Evolutionary conservation across 2,329 filamentous ascomycete species (phyloP), one percentile per base, ranked within the genome.

Genomic region (Eutypa lata): DNA sequence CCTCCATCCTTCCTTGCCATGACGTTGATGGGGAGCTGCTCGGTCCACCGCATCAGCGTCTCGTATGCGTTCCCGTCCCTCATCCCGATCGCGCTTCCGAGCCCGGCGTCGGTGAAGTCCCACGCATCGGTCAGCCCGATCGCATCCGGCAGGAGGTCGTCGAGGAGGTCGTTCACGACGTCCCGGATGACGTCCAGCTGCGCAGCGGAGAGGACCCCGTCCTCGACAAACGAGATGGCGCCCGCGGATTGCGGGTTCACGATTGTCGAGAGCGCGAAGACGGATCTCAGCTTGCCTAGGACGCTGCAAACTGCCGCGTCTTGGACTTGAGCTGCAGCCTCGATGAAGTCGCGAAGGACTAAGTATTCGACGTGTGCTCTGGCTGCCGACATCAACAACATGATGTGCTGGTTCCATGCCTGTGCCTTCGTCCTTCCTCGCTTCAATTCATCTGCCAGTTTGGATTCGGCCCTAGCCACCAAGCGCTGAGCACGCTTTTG

Each of bases 341-440:
- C 19, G 24, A 60, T 56, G 44, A 65, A 64, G 2, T 56, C 51
- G 3, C 49, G 26, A 8, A 70, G 53, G 18, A 64, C 57, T n/a
- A 61, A 54, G 46, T 62, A 60, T 26, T 69, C 66, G 6, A 60
- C 64, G 48, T 68, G 63, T 8, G 47, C n/a, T 57, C 61, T 8
- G 57, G 61, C 62, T 1, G 62, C 60, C 3, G 54, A 56, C 31
- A 67, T 64, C 35, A 64, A 55, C 35, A 56, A 38, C 57, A 67
- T 59, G 59, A 66, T 63, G 38, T 67, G 53, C 33, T 62, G 54
- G 42, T 64, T 66, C 62, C 63, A 67, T 1, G 61, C 62, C 19
- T 65, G 52, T 3, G 49, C 51, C 16, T 55, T 57, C 1, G 38
- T 47, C 1, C 48, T 47, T 7, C 58, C 49, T 0, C 42, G 47